These are phyloP conservation scores for Casuarina equisetifolia DNA, from an alignment of 306 rosid species.

Conservation along the genomic window DNA sequence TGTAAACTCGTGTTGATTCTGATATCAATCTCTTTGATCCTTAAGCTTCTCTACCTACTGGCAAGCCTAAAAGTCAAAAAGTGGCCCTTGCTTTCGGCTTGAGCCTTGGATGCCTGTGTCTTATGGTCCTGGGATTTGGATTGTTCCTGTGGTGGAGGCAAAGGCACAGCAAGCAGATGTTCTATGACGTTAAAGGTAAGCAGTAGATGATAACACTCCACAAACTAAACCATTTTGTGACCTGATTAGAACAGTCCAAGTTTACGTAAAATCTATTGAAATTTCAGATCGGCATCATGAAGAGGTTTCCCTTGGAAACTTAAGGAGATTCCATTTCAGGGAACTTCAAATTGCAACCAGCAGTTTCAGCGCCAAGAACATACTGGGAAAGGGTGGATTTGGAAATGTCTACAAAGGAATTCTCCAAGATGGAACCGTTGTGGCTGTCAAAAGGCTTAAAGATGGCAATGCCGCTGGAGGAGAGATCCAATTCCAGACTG, in stretches of 20 bases:
- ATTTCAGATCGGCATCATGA: conserved; percentile 69
- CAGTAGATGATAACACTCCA: background rate
- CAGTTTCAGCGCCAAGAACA: conserved; percentile 86
- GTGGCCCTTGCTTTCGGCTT: conserved; percentile 82
- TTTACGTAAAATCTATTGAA: conserved; percentile 4
- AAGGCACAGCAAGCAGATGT: conserved; percentile 61
- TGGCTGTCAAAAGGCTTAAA: conserved; percentile 92
- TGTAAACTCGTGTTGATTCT: conserved; percentile 26
- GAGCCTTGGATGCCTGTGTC: conserved; percentile 86
- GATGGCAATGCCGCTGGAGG: conserved; percentile 81
- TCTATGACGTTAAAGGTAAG: conserved; percentile 89
- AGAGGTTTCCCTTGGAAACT: conserved; percentile 84
- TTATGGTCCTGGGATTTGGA: conserved; percentile 74
- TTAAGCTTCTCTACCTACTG: conserved; percentile 52
- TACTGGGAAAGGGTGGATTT: conserved; percentile 89
- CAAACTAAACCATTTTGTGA: conserved; percentile 11
- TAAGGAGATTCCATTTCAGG: conserved; percentile 80
- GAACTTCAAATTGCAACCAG: conserved; percentile 86
- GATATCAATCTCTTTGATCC: conserved; percentile 41
- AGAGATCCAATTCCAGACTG: conserved; percentile 93
- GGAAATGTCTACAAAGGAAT: conserved; percentile 93
- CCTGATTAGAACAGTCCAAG: background rate
- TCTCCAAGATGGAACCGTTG: conserved; percentile 72
- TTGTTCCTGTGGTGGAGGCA: conserved; percentile 79
- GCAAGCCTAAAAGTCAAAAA: conserved; percentile 59